Conservation (phyloP, 257 asterid species). For the Solanum chmielewskii region DNA sequence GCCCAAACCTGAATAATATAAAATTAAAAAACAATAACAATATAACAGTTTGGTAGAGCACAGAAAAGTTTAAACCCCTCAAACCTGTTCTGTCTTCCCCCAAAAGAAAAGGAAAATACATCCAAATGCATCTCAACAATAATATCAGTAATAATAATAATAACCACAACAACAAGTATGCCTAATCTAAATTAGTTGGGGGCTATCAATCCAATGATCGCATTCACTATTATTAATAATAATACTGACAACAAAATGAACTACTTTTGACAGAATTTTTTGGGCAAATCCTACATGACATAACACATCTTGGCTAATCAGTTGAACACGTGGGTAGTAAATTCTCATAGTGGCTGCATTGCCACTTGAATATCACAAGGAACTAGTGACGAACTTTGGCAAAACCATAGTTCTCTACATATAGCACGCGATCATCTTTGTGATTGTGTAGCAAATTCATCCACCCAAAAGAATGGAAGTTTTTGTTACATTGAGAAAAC, state of each 20-base stretch:
- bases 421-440: background rate
- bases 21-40: background rate
- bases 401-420: background rate
- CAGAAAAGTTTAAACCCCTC: background rate
- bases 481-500: background rate
- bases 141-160: background rate
- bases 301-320: background rate
- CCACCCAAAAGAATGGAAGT: background rate
- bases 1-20: constrained; percentile 69
- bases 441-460: background rate
- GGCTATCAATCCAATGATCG: background rate
- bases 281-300: background rate
- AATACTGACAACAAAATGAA: background rate
- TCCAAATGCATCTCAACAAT: background rate
- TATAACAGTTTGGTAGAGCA: background rate
- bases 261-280: background rate
- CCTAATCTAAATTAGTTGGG: background rate
- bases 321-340: background rate
- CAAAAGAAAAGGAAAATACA: background rate
- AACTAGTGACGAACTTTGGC: background rate
- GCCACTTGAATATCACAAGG: background rate
- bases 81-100: too few relatives aligned
- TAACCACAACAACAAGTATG: background rate
- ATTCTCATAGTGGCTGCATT: background rate
- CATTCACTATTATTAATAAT: background rate